phyloP scores from a whole-genome alignment of 805 yeast genomes.

The Lipomyces chichibuensis region DNA sequence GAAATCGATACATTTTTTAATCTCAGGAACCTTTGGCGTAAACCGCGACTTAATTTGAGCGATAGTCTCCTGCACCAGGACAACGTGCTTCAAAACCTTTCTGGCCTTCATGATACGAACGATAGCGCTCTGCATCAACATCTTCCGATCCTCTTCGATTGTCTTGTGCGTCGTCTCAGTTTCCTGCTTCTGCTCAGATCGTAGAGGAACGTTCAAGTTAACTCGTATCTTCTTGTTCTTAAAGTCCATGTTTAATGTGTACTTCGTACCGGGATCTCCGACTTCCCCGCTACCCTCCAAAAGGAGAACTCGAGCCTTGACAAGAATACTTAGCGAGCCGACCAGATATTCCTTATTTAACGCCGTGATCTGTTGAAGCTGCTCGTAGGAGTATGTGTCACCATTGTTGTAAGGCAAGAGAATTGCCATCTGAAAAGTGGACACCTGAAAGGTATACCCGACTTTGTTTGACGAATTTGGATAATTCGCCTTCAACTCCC shows the following conservation, averaged over 20 bases:
- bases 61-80: slow-evolving; percentile 82
- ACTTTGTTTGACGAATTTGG: slow-evolving; percentile 77
- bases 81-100: slow-evolving; percentile 74
- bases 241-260: slow-evolving; percentile 77
- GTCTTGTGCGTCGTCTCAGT: slow-evolving; percentile 75
- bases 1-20: slow-evolving; percentile 81
- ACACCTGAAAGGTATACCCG: slow-evolving; percentile 62
- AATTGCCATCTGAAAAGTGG: slow-evolving; percentile 85
- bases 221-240: slow-evolving; percentile 82
- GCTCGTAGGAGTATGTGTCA: slow-evolving; percentile 60
- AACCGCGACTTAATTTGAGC: slow-evolving; percentile 82
- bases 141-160: slow-evolving; percentile 82
- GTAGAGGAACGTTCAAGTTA: slow-evolving; percentile 65
- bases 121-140: slow-evolving; percentile 87
- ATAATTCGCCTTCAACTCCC: slow-evolving; percentile 85
- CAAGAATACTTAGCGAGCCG: slow-evolving; percentile 76
- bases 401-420: slow-evolving; percentile 77
- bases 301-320: slow-evolving; percentile 72
- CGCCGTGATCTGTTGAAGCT: slow-evolving; percentile 69
- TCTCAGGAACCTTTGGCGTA: slow-evolving; percentile 80
- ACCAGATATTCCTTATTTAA: slow-evolving; percentile 66
- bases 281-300: slow-evolving; percentile 56
- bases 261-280: slow-evolving; percentile 62
- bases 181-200: slow-evolving; percentile 66
- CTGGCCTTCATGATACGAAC: slow-evolving; percentile 97